Percentiles rank a stretch among this genome's conserved stretches.
phyloP scores from a whole-genome alignment of 2,329 filamentous ascomycete species.

The Septoria petroselini region DNA sequence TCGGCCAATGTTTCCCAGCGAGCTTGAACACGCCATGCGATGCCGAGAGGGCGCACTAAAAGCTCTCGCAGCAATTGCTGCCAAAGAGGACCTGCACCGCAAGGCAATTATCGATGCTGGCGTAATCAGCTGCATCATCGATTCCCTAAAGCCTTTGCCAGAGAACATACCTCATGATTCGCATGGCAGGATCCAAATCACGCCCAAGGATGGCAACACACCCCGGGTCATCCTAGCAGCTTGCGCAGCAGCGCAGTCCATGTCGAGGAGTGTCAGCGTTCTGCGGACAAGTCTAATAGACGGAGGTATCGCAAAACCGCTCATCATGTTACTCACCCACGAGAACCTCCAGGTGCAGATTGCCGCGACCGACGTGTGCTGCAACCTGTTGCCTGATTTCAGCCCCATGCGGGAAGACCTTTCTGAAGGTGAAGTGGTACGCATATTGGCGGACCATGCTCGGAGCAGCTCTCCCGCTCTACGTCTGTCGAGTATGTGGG shows the following conservation, averaged over 20 bases:
- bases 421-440: conserved; percentile 69
- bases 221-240: conserved; percentile 76
- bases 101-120: conserved; percentile 79
- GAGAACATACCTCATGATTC: conserved; percentile 30
- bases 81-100: conserved; percentile 78
- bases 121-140: conserved; percentile 76
- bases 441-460: conserved; percentile 76
- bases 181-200: conserved; percentile 36
- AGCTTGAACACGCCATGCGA: conserved; percentile 66
- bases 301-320: conserved; percentile 71
- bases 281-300: conserved; percentile 85
- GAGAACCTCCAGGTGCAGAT: conserved; percentile 75
- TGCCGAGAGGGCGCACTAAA: conserved; percentile 73
- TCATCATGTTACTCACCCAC: conserved; percentile 73
- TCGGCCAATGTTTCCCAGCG: conserved; percentile 58
- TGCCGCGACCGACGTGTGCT: conserved; percentile 78
- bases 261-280: conserved; percentile 80
- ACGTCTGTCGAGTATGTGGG: conserved; percentile 85
- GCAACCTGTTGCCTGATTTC: conserved; percentile 82
- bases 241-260: conserved; percentile 74
- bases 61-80: conserved; percentile 76
- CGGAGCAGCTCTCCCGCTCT: conserved; percentile 76
- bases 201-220: conserved; percentile 69
- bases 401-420: conserved; percentile 87
- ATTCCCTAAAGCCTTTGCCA: conserved; percentile 66